Evolutionary conservation across 177 flowering plant species (phyloP).

Genomic region (Viscum album): DNA sequence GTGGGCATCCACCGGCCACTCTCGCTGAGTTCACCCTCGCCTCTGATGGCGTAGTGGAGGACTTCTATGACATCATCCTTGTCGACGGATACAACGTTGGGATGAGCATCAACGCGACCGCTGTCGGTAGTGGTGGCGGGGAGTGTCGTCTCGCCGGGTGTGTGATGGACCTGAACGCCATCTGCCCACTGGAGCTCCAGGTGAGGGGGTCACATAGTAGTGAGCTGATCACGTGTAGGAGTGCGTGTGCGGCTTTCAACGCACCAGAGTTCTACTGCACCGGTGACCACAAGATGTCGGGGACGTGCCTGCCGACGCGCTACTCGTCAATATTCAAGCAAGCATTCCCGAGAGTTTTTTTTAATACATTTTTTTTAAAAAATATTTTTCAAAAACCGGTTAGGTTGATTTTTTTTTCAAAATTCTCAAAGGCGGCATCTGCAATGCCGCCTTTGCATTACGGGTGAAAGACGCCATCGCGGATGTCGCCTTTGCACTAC

Average conservation of each 20-base stretch:
- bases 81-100: constrained; percentile 65
- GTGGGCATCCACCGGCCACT: constrained; percentile 85
- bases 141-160: constrained; percentile 70
- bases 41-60: constrained; percentile 31
- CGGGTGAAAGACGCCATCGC: too few relatives aligned
- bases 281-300: constrained; percentile 57
- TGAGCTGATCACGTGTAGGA: constrained; percentile 67
- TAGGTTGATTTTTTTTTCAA: too few relatives aligned
- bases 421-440: too few relatives aligned
- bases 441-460: too few relatives aligned
- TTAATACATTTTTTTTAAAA: too few relatives aligned
- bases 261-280: constrained; percentile 78
- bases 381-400: too few relatives aligned
- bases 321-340: constrained; percentile 70
- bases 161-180: constrained; percentile 60
- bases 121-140: constrained; percentile 48
- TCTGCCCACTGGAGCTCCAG: constrained; percentile 73
- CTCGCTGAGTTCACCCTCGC: constrained; percentile 79
- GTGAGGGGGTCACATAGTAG: constrained; percentile 42
- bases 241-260: constrained; percentile 80
- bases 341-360: constrained; percentile 79
- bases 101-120: constrained; percentile 50
- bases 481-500: too few relatives aligned
- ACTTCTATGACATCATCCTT: constrained; percentile 80
- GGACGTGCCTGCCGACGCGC: constrained; percentile 71